A percentile compares a stretch with the other conserved stretches of the same genome.
Conservation (phyloP, 2,329 filamentous ascomycete genomes). For the Aspergillus intermedius region DNA sequence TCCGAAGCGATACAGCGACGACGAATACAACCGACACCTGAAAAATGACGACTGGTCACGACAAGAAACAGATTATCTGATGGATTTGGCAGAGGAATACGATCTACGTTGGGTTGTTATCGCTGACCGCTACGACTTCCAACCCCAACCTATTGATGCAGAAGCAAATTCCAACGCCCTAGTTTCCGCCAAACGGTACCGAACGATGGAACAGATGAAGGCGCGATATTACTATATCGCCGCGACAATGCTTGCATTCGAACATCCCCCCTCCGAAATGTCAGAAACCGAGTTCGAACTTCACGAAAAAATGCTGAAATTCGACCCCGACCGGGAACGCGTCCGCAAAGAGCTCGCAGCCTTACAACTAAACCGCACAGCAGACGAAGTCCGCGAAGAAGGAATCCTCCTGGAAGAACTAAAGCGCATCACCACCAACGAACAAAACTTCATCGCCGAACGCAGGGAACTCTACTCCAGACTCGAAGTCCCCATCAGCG, state of each 20-base stretch:
- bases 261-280: slow-evolving; percentile 81
- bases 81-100: slow-evolving; percentile 67
- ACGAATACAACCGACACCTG: slow-evolving; percentile 73
- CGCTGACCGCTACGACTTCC: slow-evolving; percentile 81
- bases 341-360: slow-evolving; percentile 79
- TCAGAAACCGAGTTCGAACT: slow-evolving; percentile 72
- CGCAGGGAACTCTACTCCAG: slow-evolving; percentile 79
- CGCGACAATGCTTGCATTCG: slow-evolving; percentile 70
- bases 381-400: slow-evolving; percentile 87
- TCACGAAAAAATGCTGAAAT: slow-evolving; percentile 80
- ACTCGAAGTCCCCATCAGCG: slow-evolving; percentile 73
- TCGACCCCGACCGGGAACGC: slow-evolving; percentile 72
- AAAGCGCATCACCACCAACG: slow-evolving; percentile 80
- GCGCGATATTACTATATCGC: slow-evolving; percentile 82
- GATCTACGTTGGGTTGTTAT: slow-evolving; percentile 88
- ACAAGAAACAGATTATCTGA: slow-evolving; percentile 88
- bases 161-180: slow-evolving; percentile 27
- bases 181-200: slow-evolving; percentile 39
- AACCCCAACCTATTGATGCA: slow-evolving; percentile 22
- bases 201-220: slow-evolving; percentile 86
- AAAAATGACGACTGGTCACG: slow-evolving; percentile 75
- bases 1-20: slow-evolving; percentile 70
- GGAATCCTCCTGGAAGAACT: slow-evolving; percentile 83
- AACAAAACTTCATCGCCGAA: slow-evolving; percentile 80
- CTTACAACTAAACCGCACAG: slow-evolving; percentile 68